These are phyloP conservation scores for Monilinia polystroma DNA, from an alignment of 2,329 filamentous ascomycete species.

Conservation along the genomic window DNA sequence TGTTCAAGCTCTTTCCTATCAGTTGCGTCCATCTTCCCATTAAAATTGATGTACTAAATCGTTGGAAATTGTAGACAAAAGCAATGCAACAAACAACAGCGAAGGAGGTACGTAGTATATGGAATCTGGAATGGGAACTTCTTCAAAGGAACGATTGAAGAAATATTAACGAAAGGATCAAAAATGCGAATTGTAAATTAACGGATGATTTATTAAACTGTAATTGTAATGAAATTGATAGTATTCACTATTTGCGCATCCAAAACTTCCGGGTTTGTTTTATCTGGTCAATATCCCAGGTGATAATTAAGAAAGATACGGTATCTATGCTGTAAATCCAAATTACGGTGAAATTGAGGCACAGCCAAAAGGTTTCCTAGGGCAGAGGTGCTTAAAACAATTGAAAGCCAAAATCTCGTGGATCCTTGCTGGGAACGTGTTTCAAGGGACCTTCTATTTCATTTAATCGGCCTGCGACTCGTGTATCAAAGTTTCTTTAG, in stretches of 20 bases:
- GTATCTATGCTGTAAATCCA: constrained; percentile 6
- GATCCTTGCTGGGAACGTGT: constrained; percentile 20
- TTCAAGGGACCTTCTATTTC: constrained; percentile 12
- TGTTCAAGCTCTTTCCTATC: constrained; percentile 34
- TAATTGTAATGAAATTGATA: constrained; percentile 1
- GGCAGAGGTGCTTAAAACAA: too few relatives aligned
- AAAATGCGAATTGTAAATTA: not conserved
- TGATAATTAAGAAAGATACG: constrained; percentile 12
- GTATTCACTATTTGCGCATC: constrained; percentile 5
- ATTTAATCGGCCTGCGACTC: constrained; percentile 17
- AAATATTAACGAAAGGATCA: constrained; percentile 1
- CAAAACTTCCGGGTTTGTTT: not conserved
- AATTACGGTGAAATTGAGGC: constrained; percentile 21
- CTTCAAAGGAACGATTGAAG: not conserved
- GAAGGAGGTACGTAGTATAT: not conserved
- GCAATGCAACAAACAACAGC: constrained; percentile 9
- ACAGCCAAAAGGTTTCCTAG: not conserved
- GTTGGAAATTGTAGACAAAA: constrained; percentile 8
- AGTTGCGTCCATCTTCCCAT: constrained; percentile 21
- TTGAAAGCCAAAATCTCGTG: constrained; percentile 14
- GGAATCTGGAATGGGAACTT: not conserved
- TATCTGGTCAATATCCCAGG: constrained; percentile 1
- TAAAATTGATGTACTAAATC: constrained; percentile 1
- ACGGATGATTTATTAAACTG: not conserved
- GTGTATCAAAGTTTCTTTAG: constrained; percentile 3